Conservation (phyloP, 129 eudicot genomes). For the Arctium minus region DNA sequence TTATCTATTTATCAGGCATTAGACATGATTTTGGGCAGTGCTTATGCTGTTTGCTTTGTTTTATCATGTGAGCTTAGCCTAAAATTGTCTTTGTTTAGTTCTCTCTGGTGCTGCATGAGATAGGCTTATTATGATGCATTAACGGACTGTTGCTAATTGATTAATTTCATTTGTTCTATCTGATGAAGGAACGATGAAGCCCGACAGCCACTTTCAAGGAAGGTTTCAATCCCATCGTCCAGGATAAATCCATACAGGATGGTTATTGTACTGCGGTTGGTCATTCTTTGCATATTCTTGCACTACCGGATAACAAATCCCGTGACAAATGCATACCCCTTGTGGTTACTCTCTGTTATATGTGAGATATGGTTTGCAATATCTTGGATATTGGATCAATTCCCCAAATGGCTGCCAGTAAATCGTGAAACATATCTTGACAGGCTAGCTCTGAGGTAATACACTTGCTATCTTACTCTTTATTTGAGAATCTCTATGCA, state of each 20-base stretch:
- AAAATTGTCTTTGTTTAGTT: background rate
- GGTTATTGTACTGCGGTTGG: slow-evolving; percentile 79
- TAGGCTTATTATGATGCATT: background rate
- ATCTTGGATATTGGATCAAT: slow-evolving; percentile 98
- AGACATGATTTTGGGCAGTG: background rate
- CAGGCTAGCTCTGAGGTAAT: slow-evolving; percentile 82
- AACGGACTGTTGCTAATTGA: background rate
- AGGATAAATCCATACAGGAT: slow-evolving; percentile 95
- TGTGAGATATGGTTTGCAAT: slow-evolving; percentile 63
- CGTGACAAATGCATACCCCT: slow-evolving; percentile 41
- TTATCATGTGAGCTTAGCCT: background rate
- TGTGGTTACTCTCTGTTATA: slow-evolving; percentile 57
- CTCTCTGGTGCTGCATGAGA: background rate
- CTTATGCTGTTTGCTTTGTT: background rate
- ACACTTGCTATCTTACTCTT: slow-evolving; percentile 16
- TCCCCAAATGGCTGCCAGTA: slow-evolving; percentile 97
- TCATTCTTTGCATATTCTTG: slow-evolving; percentile 45
- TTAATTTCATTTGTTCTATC: slow-evolving; percentile 25
- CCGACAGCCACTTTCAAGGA: slow-evolving; percentile 97
- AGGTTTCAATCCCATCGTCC: slow-evolving; percentile 94
- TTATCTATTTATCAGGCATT: background rate
- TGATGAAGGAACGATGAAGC: slow-evolving; percentile 93
- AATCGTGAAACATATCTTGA: slow-evolving; percentile 98
- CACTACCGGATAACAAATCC: slow-evolving; percentile 62
- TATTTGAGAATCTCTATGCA: slow-evolving; percentile 8